phyloP scores from a whole-genome alignment of 208 protist species.

The Crithidia expoeki region DNA sequence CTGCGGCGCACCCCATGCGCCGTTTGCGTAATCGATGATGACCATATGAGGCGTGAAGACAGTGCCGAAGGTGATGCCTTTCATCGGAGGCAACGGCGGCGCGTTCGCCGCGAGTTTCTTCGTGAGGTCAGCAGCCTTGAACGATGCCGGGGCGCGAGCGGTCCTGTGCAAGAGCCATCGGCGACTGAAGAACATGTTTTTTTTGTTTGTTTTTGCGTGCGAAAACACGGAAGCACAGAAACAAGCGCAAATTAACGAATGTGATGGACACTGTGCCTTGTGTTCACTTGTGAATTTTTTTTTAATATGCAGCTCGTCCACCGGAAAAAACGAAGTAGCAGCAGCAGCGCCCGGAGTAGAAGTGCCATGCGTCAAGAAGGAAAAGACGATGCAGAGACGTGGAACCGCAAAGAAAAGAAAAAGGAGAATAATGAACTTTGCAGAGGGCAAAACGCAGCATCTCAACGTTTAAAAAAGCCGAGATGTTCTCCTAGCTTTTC shows the following conservation, averaged over 20 bases:
- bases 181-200: slow-evolving; percentile 20
- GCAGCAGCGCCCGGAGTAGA: too few species aligned
- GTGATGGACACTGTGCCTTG: too few species aligned
- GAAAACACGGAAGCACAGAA: slow-evolving; percentile 72
- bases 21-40: slow-evolving; percentile 80
- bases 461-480: too few species aligned
- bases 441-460: too few species aligned
- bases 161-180: neutral
- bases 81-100: slow-evolving; percentile 56
- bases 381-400: too few species aligned
- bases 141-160: slow-evolving; percentile 11
- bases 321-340: too few species aligned
- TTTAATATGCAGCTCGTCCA: too few species aligned
- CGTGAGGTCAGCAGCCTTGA: slow-evolving; percentile 31
- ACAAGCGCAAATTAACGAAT: slow-evolving; percentile 6
- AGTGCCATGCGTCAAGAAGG: too few species aligned
- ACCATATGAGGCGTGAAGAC: slow-evolving; percentile 97
- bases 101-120: slow-evolving; percentile 41
- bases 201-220: slow-evolving; percentile 6
- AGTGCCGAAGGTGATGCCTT: slow-evolving; percentile 89
- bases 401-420: too few species aligned
- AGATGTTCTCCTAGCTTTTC: too few species aligned
- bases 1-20: slow-evolving; percentile 68
- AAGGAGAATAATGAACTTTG: too few species aligned
- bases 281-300: too few species aligned